Evolutionary conservation across 1,284 basidiomycete species (phyloP), one percentile per base, ranked within the genome.

Genomic region (Trichosporon asahii): DNA sequence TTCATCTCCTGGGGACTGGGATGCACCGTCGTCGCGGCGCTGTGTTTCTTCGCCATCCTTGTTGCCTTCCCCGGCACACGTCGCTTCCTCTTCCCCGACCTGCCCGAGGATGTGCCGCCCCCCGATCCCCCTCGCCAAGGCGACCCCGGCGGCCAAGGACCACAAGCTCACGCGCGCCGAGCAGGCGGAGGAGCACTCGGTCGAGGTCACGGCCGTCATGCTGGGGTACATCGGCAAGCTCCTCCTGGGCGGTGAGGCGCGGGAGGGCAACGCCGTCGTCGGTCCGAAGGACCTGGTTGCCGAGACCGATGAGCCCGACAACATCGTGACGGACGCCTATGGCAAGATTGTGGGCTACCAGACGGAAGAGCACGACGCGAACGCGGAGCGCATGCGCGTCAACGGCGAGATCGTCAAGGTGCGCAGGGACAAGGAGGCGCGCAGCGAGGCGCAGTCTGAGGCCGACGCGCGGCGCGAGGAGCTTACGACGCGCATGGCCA

Each of bases 1-100:
- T 86, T 85, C 68, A 65, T 81, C 37, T 81, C 84, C 4, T 87
- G 86, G 84, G 77, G 78, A 11, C 81, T 85, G 66, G 84, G 85
- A 3, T 78, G 85, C 61, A 78, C 85, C 2, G 69, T 87, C 14
- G 70, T 85, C 29, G 78, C 84, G 2, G 68, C 86, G 12, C 71
- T 84, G 35, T 67, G 75, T 27, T 84, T 85, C 64, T 64, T 86
- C 9, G 77, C 85, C 21, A 76, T 85, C 4, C 78, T 89, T 53
- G 80, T 86, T 57, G 79, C 86, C 70, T 85, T 85, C 71, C 86
- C 87, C 0, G 79, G 80, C 7, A 83, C 85, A 1, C 80, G 88
- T 61, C 70, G 77, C 15, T 72, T 81, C 35, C 81, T 88, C 35
- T 89, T 89, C 81, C 88, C 87, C 4, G 83, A 85, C 68, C 77